Percentiles rank a stretch among this genome's conserved stretches.
Conservation (phyloP, 768 basidiomycete species). For the Mycena alexandri region DNA sequence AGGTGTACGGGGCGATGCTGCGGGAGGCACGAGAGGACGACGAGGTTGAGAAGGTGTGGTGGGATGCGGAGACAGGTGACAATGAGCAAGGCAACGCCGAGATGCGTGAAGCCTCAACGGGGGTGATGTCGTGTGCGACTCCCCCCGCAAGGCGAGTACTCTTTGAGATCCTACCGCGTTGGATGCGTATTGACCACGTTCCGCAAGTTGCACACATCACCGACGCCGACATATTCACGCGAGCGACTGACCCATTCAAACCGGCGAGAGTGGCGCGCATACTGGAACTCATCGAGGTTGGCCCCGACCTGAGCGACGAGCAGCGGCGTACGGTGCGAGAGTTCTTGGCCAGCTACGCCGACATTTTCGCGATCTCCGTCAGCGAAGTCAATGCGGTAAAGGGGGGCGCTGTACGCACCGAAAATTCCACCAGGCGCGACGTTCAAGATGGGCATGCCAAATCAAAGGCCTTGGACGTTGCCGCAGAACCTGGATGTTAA, state of each 20-base stretch:
- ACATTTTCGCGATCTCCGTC: conserved; percentile 53
- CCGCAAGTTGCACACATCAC: too few relatives aligned
- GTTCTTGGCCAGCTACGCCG: conserved; percentile 49
- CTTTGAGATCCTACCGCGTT: background rate
- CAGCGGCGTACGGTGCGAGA: conserved; percentile 39
- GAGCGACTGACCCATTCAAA: conserved; percentile 41
- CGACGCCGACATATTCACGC: conserved; percentile 35
- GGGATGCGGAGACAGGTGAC: too few relatives aligned
- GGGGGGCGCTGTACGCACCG: conserved; percentile 46
- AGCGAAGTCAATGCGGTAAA: conserved; percentile 50
- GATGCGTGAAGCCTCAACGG: too few relatives aligned
- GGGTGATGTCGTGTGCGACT: too few relatives aligned
- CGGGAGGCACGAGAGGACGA: too few relatives aligned
- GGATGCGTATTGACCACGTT: background rate
- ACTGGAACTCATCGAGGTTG: conserved; percentile 40
- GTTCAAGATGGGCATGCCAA: conserved; percentile 41
- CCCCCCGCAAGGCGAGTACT: background rate
- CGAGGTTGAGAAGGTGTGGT: too few relatives aligned
- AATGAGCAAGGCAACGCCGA: too few relatives aligned
- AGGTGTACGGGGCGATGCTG: too few relatives aligned
- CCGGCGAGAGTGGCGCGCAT: conserved; percentile 38
- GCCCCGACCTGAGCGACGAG: conserved; percentile 43
- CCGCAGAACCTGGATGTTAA: conserved; percentile 7
- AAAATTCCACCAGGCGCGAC: conserved; percentile 42
- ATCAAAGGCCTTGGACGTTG: conserved; percentile 25